Percentiles rank a stretch among this genome's conserved stretches.
These are phyloP conservation scores for Sarocladium brachiariae DNA, from an alignment of 2,329 filamentous ascomycete genomes.

Conservation along the genomic window DNA sequence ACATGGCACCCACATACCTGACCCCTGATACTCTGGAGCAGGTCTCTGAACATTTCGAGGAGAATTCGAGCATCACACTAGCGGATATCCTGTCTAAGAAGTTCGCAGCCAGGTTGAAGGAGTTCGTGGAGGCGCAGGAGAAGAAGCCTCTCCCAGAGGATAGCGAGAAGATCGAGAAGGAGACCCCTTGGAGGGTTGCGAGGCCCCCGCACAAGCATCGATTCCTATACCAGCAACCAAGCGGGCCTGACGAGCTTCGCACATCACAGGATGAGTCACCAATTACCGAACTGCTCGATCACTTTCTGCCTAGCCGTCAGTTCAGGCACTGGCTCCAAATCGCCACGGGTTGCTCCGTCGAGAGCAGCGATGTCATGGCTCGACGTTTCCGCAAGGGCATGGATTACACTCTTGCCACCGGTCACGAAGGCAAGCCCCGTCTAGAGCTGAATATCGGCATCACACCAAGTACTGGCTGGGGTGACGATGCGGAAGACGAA, in stretches of 20 bases:
- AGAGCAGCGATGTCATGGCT: constrained; percentile 70
- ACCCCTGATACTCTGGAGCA: constrained; percentile 86
- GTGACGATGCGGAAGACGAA: constrained; percentile 52
- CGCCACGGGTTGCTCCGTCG: constrained; percentile 68
- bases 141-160: constrained; percentile 35
- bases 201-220: constrained; percentile 92
- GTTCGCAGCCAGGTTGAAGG: constrained; percentile 65
- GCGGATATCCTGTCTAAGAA: constrained; percentile 71
- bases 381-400: constrained; percentile 78
- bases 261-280: constrained; percentile 42
- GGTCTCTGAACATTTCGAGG: constrained; percentile 70
- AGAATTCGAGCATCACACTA: constrained; percentile 78
- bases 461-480: constrained; percentile 82
- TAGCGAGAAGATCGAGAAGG: constrained; percentile 50
- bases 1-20: constrained; percentile 82
- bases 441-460: constrained; percentile 83
- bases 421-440: constrained; percentile 69
- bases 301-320: constrained; percentile 73
- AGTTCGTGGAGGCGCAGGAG: constrained; percentile 64
- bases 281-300: constrained; percentile 71
- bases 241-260: constrained; percentile 28
- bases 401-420: constrained; percentile 90
- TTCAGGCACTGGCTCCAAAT: constrained; percentile 88
- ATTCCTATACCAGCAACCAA: constrained; percentile 70
- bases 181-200: constrained; percentile 65